Conservation (phyloP, 805 yeast genomes). For the Kazachstania viticola region DNA sequence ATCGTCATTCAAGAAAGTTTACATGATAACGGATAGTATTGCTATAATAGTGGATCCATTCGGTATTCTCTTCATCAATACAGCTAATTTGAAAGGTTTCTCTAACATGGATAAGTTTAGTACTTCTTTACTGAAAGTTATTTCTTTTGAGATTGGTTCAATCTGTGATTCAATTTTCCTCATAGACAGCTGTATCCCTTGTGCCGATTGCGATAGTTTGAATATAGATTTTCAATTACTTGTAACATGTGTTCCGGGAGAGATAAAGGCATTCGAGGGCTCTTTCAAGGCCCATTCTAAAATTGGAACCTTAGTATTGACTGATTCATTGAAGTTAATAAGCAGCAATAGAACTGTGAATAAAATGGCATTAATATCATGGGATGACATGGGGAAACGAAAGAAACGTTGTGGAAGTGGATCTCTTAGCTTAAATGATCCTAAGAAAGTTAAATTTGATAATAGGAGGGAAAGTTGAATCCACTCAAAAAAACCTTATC, state of each 20-base stretch:
- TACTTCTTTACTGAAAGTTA: conserved; percentile 8
- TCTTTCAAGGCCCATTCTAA: conserved; percentile 9
- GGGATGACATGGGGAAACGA: too few species aligned
- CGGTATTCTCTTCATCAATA: conserved; percentile 17
- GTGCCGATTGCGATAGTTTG: conserved; percentile 1
- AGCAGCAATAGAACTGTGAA: conserved; percentile 11
- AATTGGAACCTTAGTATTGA: conserved; percentile 11
- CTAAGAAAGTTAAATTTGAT: too few species aligned
- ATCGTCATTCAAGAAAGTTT: conserved; percentile 17
- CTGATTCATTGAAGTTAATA: conserved; percentile 12
- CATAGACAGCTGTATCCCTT: conserved; percentile 5
- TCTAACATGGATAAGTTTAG: conserved; percentile 4
- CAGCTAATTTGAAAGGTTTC: conserved; percentile 6
- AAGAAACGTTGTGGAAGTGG: too few species aligned
- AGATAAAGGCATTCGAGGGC: conserved; percentile 14
- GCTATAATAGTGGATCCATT: conserved; percentile 13
- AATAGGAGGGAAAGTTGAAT: too few species aligned
- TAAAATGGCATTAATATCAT: conserved; percentile 12
- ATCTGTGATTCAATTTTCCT: conserved; percentile 15
- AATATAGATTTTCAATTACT: conserved; percentile 9
- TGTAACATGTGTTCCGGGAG: conserved; percentile 11
- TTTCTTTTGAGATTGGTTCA: conserved; percentile 14
- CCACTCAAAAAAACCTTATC: too few species aligned
- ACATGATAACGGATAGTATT: conserved; percentile 13
- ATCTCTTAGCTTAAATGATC: too few species aligned